These are phyloP conservation scores for Saitoella complicata DNA, from an alignment of 805 yeast genomes.

Conservation along the genomic window DNA sequence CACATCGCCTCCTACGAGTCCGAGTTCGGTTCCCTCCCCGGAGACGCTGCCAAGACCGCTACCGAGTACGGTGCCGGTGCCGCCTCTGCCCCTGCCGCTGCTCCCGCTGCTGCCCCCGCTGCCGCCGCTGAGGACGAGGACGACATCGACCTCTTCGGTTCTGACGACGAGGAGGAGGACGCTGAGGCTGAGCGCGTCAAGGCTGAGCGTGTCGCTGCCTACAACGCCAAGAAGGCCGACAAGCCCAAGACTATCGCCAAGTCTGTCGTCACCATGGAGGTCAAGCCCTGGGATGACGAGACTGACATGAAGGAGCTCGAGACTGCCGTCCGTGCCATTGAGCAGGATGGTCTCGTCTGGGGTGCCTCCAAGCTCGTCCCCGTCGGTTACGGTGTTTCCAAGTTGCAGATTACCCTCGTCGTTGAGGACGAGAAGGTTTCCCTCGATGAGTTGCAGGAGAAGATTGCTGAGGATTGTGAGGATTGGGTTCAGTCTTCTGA, in stretches of 20 bases:
- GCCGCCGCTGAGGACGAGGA: constrained; percentile 74
- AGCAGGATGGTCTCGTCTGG: constrained; percentile 90
- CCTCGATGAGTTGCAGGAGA: constrained; percentile 58
- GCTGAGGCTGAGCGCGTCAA: constrained; percentile 94
- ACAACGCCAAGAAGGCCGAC: constrained; percentile 92
- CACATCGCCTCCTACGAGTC: constrained; percentile 88
- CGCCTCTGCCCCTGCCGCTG: constrained; percentile 24
- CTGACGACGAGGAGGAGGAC: constrained; percentile 87
- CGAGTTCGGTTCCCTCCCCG: constrained; percentile 68
- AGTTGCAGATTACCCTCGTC: constrained; percentile 95
- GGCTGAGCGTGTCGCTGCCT: constrained; percentile 95
- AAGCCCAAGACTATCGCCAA: constrained; percentile 98
- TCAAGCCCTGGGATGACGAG: constrained; percentile 99
- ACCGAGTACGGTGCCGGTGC: constrained; percentile 23
- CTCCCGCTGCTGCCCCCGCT: constrained; percentile 43
- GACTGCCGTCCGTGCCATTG: constrained; percentile 71
- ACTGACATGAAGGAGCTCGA: constrained; percentile 82
- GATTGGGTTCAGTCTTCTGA: constrained; percentile 99
- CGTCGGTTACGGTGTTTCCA: constrained; percentile 99
- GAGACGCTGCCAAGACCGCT: constrained; percentile 32
- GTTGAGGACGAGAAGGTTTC: constrained; percentile 96
- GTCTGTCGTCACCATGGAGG: constrained; percentile 90
- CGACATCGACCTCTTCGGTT: constrained; percentile 87
- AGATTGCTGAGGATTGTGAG: constrained; percentile 72
- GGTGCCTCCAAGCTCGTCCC: constrained; percentile 95